These are phyloP conservation scores for Alectoria sarmentosa DNA, from an alignment of 495 filamentous ascomycete genomes.

Conservation along the genomic window DNA sequence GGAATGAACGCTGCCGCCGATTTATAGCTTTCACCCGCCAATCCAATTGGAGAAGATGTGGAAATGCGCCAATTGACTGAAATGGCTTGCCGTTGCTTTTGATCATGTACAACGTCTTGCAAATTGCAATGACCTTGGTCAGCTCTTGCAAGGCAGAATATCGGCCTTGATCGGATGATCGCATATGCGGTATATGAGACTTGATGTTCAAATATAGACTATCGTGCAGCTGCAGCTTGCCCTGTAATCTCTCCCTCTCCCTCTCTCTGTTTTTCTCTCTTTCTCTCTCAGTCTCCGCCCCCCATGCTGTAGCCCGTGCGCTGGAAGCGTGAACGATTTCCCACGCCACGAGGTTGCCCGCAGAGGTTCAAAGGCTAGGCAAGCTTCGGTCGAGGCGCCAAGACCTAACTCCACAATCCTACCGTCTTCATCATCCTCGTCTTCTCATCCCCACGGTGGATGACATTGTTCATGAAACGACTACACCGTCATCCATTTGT, in stretches of 20 bases:
- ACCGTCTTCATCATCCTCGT: neutral
- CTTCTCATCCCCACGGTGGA: neutral
- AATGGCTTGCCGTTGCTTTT: neutral
- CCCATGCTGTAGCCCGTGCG: slow-evolving; percentile 4
- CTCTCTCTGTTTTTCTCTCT: too few relatives aligned
- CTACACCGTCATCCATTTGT: neutral
- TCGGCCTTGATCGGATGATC: slow-evolving; percentile 2
- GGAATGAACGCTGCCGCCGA: neutral
- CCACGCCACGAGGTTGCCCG: slow-evolving; percentile 1
- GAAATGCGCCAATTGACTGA: neutral
- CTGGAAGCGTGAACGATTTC: neutral
- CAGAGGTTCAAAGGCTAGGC: slow-evolving; percentile 2
- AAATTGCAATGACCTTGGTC: neutral
- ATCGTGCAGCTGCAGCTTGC: slow-evolving; percentile 8
- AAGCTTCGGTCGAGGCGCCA: slow-evolving; percentile 1
- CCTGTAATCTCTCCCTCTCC: neutral
- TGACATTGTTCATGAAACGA: neutral
- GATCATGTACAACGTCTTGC: neutral
- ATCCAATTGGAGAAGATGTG: neutral
- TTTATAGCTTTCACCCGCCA: neutral
- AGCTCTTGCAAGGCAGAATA: neutral
- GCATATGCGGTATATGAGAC: neutral
- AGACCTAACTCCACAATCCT: slow-evolving; percentile 6
- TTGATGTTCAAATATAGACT: neutral
- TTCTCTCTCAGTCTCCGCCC: neutral